phyloP scores from a whole-genome alignment of 176 grass and related monocot genomes.

The Otatea glauca region DNA sequence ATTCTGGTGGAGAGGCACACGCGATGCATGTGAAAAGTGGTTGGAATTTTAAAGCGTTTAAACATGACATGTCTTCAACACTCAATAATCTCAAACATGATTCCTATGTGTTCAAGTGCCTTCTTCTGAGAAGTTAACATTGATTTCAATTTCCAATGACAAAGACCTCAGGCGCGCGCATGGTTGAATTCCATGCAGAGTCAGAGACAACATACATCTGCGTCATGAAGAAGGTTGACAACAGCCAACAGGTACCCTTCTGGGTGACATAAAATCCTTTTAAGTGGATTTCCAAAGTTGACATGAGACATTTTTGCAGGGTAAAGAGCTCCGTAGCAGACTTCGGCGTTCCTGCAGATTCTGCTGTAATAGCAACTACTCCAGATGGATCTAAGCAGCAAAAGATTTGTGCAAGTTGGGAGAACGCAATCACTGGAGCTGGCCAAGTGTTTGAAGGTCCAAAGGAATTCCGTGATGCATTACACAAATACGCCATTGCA shows the following conservation, averaged over 20 bases:
- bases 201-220: slow-evolving; percentile 60
- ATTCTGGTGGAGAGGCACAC: slow-evolving; percentile 79
- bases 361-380: slow-evolving; percentile 41
- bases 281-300: slow-evolving; percentile 21
- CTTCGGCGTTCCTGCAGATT: slow-evolving; percentile 49
- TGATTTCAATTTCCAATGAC: slow-evolving; percentile 65
- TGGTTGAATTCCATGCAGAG: slow-evolving; percentile 61
- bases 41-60: slow-evolving; percentile 61
- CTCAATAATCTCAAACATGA: slow-evolving; percentile 66
- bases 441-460: slow-evolving; percentile 74
- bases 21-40: slow-evolving; percentile 65
- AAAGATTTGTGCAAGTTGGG: slow-evolving; percentile 66
- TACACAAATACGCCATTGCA: slow-evolving; percentile 78
- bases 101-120: slow-evolving; percentile 70
- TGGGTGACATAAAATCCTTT: slow-evolving; percentile 7
- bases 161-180: slow-evolving; percentile 61
- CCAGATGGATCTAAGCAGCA: slow-evolving; percentile 55
- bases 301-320: slow-evolving; percentile 48
- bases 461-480: slow-evolving; percentile 73
- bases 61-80: slow-evolving; percentile 64
- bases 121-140: slow-evolving; percentile 63
- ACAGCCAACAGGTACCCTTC: slow-evolving; percentile 49
- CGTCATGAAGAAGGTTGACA: slow-evolving; percentile 59
- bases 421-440: slow-evolving; percentile 62
- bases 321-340: slow-evolving; percentile 57